A percentile compares a stretch with the other conserved stretches of the same genome.
These are phyloP conservation scores for Mortierella sp. DNA, from an alignment of 371 early-diverging fungal genomes.

Conservation along the genomic window DNA sequence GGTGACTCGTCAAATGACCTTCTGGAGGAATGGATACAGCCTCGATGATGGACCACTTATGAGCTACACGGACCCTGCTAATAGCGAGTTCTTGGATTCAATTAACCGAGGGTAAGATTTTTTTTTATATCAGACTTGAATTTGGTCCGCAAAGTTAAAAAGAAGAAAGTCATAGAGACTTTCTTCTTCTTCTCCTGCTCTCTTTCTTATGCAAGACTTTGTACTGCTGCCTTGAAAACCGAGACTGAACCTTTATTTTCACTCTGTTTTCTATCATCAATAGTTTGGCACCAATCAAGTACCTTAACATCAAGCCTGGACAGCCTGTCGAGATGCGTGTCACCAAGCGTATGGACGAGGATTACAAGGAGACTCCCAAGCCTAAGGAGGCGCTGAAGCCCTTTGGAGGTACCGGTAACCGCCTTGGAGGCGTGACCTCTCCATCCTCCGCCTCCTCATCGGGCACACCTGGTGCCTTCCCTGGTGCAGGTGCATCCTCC, in stretches of 20 bases:
- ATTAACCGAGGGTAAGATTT: slow-evolving; percentile 87
- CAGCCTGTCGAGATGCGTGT: slow-evolving; percentile 94
- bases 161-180: slow-evolving; percentile 3
- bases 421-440: slow-evolving; percentile 70
- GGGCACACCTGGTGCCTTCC: slow-evolving; percentile 54
- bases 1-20: slow-evolving; percentile 84
- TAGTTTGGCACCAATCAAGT: slow-evolving; percentile 64
- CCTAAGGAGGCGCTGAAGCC: slow-evolving; percentile 69
- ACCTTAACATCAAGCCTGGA: slow-evolving; percentile 89
- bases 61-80: slow-evolving; percentile 87
- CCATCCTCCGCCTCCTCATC: slow-evolving; percentile 21
- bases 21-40: slow-evolving; percentile 96
- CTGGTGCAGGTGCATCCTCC: slow-evolving; percentile 51
- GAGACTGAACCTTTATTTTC: neutral
- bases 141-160: neutral
- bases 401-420: slow-evolving; percentile 87
- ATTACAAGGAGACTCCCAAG: slow-evolving; percentile 87
- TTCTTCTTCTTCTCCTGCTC: neutral
- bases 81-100: slow-evolving; percentile 81
- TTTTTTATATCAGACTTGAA: neutral
- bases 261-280: neutral
- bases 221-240: no score
- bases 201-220: neutral
- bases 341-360: slow-evolving; percentile 83
- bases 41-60: slow-evolving; percentile 93